phyloP scores from a whole-genome alignment of 495 filamentous ascomycete genomes.

The Antarctomyces pellizariae region DNA sequence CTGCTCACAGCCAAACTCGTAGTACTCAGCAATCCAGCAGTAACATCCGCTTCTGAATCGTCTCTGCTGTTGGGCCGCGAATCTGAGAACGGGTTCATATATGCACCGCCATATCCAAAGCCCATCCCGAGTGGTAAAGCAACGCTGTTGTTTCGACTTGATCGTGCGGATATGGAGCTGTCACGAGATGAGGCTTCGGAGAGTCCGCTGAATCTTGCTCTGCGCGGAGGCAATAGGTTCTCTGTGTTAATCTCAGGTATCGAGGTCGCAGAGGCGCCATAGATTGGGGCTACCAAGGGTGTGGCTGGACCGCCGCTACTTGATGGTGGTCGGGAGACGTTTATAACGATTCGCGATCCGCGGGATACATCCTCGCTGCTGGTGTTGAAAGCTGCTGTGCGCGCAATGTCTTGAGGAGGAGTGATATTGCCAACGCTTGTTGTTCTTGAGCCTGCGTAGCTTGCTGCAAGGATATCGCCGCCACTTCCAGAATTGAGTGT shows the following conservation, averaged over 20 bases:
- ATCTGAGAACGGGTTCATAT: constrained; percentile 16
- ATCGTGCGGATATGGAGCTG: too few relatives aligned
- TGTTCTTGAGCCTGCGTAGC: constrained; percentile 3
- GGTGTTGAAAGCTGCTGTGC: background rate
- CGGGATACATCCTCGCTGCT: constrained; percentile 5
- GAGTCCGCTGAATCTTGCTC: too few relatives aligned
- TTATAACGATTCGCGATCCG: constrained; percentile 7
- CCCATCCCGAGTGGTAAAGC: too few relatives aligned
- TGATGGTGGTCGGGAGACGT: constrained; percentile 21
- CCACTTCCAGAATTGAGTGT: constrained; percentile 13
- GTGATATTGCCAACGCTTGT: constrained; percentile 9
- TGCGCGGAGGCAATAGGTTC: too few relatives aligned
- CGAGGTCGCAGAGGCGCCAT: constrained; percentile 10
- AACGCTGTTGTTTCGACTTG: too few relatives aligned
- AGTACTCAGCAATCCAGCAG: constrained; percentile 44
- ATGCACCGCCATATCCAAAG: too few relatives aligned
- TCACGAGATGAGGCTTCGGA: too few relatives aligned
- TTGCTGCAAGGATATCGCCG: constrained; percentile 7
- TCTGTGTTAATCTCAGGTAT: too few relatives aligned
- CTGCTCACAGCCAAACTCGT: constrained; percentile 57
- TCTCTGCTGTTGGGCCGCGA: constrained; percentile 30
- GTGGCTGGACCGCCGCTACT: constrained; percentile 27
- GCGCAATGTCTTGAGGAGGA: background rate
- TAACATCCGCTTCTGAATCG: constrained; percentile 36
- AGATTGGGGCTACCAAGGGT: constrained; percentile 27